These are phyloP conservation scores for Kalaharituber pfeilii DNA, from an alignment of 2,329 filamentous ascomycete species.

Conservation along the genomic window DNA sequence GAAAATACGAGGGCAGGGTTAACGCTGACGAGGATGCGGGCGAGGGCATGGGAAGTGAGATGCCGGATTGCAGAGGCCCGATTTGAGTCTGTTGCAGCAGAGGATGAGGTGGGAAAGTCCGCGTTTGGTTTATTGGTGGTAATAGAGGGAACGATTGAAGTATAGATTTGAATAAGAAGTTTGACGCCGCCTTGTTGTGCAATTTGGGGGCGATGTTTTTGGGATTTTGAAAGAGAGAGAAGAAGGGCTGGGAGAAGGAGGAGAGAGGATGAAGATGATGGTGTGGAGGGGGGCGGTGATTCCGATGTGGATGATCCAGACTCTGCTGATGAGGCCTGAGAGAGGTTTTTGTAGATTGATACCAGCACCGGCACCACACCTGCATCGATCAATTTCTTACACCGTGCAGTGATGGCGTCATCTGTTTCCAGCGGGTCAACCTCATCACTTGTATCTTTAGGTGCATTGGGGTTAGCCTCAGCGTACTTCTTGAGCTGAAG, in stretches of 20 bases:
- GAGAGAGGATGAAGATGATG: background rate
- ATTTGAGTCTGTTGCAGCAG: conserved; percentile 20
- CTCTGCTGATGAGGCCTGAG: conserved; percentile 45
- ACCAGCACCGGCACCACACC: conserved; percentile 63
- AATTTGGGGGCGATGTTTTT: conserved; percentile 56
- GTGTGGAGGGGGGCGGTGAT: background rate
- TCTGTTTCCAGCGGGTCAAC: conserved; percentile 58
- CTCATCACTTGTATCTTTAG: conserved; percentile 26
- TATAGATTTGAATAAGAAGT: conserved; percentile 55
- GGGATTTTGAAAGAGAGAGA: conserved; percentile 56
- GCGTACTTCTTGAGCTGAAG: conserved; percentile 86
- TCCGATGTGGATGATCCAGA: background rate
- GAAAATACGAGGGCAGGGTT: conserved; percentile 73
- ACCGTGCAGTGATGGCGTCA: conserved; percentile 55
- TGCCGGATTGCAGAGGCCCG: conserved; percentile 28
- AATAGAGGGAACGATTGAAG: conserved; percentile 6
- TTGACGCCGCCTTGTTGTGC: conserved; percentile 89
- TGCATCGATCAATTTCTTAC: conserved; percentile 59
- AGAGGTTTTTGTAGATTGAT: conserved; percentile 54
- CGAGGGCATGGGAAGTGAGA: conserved; percentile 60
- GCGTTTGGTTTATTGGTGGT: conserved; percentile 21
- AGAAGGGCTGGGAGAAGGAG: conserved; percentile 58
- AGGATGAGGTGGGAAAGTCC: conserved; percentile 11
- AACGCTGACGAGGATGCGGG: conserved; percentile 70
- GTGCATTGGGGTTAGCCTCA: conserved; percentile 37